Evolutionary conservation across 2,329 filamentous ascomycete genomes (phyloP).

Genomic region (Botrytis elliptica): DNA sequence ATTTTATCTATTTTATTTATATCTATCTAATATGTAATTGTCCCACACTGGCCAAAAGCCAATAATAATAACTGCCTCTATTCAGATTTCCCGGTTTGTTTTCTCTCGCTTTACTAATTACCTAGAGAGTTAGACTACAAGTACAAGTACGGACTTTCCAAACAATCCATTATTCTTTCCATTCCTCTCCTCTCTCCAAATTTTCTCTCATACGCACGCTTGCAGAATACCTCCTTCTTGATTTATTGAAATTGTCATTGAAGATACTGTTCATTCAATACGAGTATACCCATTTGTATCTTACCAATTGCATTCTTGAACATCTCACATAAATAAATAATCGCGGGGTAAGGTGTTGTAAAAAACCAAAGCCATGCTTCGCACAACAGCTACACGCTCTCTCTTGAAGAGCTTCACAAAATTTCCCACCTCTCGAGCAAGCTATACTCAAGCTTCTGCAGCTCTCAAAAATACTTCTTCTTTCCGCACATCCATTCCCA

Average conservation of each 20-base stretch:
- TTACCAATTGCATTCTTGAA: constrained; percentile 20
- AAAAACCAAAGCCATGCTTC: constrained; percentile 35
- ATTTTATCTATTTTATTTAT: too few species aligned
- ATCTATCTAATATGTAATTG: constrained; percentile 2
- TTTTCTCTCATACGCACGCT: too few species aligned
- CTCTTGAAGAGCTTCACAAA: constrained; percentile 36
- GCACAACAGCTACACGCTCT: constrained; percentile 35
- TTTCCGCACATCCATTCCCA: constrained; percentile 30
- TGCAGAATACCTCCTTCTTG: not conserved
- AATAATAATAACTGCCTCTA: not conserved
- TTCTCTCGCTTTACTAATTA: constrained; percentile 1
- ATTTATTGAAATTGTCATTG: constrained; percentile 5
- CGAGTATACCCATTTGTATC: not conserved
- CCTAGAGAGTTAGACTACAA: not conserved
- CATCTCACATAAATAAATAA: constrained; percentile 15
- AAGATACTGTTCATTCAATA: constrained; percentile 13
- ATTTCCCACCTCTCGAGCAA: constrained; percentile 29
- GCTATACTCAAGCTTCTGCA: constrained; percentile 33
- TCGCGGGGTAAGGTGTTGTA: constrained; percentile 32
- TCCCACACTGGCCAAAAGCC: not conserved
- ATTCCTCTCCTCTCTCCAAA: not conserved
- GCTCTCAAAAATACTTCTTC: constrained; percentile 28
- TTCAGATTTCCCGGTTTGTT: constrained; percentile 11
- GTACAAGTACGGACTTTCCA: not conserved
- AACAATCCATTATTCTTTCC: not conserved